Base-by-base conservation (phyloP, 2,329 filamentous ascomycete genomes). In the Aspergillus alliaceus region DNA sequence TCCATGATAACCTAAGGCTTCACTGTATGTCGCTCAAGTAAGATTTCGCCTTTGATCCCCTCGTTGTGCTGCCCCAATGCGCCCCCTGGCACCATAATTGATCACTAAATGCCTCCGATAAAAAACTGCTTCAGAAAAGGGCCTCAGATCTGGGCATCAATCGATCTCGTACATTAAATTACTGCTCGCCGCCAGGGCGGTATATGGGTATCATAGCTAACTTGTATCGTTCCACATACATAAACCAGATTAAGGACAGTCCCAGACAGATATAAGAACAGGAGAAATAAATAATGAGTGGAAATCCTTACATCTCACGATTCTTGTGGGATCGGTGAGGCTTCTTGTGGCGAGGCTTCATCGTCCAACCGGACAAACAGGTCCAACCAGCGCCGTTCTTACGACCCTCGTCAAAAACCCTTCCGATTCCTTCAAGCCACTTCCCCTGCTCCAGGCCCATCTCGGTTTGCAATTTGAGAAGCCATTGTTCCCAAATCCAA, bases 401-500 rank as follows among this genome's bases (percentile, higher is more conserved):
- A n/a, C 83, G 79, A 9, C 83, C 83, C 65, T 87, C 85, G 62
- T 86, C 83, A 57, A 88, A 77, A 22, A 85, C 79, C 59, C 79
- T 78, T 20, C 82, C 80, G 18, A 86, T 79, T 25, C 82, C 83
- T 57, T 84, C 81, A 51, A 86, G 67, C 53, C 84, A 72, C 57
- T 75, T 78, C 47, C 76, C 73, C 56, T 81, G 79, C 32, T 80
- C 79, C 70, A 91, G 87, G 25, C 90, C 89, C 69, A 91, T 95
- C 79, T 97, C 93, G 77, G 88, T 84, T 77, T 95, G 90, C 67
- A 93, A 84, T 69, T 91, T 90, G 64, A 97, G 78, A 73, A 98
- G 84, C 95, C 95, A 99, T 72, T 91, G 90, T 82, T 99, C 95
- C 93, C 93, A 99, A 72, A 88, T 87, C 87, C 92, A 95, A 25